Base-by-base conservation (phyloP, 495 filamentous ascomycete species). In the Clohesyomyces aquaticus region DNA sequence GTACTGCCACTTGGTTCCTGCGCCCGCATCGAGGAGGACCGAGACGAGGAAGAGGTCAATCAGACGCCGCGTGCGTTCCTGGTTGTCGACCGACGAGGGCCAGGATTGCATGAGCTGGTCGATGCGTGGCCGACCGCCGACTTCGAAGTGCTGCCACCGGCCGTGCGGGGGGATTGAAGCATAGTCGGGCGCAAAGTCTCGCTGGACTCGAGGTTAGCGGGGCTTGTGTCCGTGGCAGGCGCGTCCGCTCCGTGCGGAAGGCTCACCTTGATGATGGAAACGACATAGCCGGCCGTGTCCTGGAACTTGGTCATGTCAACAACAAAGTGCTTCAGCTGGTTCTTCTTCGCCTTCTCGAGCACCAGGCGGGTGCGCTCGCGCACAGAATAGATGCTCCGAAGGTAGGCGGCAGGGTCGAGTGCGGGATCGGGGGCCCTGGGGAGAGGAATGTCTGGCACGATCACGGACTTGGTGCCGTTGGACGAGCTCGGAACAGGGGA, bases 231-330 rank as follows among this genome's bases (percentile, higher is more conserved):
- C 0, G n/a, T n/a, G 38, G 45, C 3, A 57, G 35, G 16, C 1
- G 41, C 46, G 42, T 8, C 6, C 3, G 43, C n/a, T 28, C 3
- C 28, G 12, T 2, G 10, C 14, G 25, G 48, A 50, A 64, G 51
- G 28, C 75, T 55, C 73, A 92, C 94, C 89, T 97, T 98, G 79
- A 98, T 97, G 60, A 98, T 96, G 18, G 91, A 90, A 26, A 95
- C 88, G 9, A 98, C 88, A 73, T 96, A 98, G n/a, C 82, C 85
- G 2, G 91, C 92, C 0, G 93, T 93, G 59, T 93, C 91, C 29
- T 81, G 74, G 71, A 97, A 96, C 74, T 95, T 96, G 76, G 75
- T 75, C 82, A 93, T 85, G 71, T 98, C 93, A 11, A 98, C 93
- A 58, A 89, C 87, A 73, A 98, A 98, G 77, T 98, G 94, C 61